Conservation (phyloP, 108 stramenopile species). For the Schizochytrium sp. region DNA sequence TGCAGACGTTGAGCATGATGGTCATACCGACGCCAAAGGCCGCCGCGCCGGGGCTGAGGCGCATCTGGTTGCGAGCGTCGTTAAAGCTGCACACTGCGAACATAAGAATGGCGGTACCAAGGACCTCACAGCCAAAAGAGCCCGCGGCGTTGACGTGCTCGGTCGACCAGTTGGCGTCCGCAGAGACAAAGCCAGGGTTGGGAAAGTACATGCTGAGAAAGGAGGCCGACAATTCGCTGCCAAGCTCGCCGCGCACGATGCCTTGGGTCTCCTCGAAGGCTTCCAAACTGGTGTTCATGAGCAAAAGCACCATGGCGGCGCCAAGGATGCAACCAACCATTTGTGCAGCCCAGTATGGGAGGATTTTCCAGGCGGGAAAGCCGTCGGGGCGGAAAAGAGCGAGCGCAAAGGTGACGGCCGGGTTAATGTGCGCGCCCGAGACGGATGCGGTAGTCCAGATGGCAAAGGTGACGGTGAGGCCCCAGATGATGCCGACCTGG, state of each 20-base stretch:
- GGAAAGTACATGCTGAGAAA: not conserved
- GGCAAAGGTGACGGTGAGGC: not conserved
- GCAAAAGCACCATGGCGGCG: not conserved
- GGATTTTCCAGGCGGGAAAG: not conserved
- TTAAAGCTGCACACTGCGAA: too few species aligned
- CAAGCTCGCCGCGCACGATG: not conserved
- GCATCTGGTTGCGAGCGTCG: too few species aligned
- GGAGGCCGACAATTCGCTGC: not conserved
- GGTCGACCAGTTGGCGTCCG: not conserved
- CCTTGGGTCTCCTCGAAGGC: not conserved
- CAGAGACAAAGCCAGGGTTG: not conserved
- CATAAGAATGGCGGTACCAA: too few species aligned
- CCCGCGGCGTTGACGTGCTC: too few species aligned
- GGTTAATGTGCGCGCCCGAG: constrained; percentile 12
- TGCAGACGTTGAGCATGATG: not conserved
- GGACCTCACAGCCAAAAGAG: too few species aligned
- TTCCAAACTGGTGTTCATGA: not conserved
- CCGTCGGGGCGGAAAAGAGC: not conserved
- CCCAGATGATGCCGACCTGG: not conserved
- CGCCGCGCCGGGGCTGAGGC: too few species aligned
- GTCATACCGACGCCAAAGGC: too few species aligned
- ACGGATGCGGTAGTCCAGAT: not conserved
- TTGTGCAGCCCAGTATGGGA: not conserved
- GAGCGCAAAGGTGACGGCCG: not conserved
- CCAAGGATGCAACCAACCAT: not conserved